phyloP scores from a whole-genome alignment of 495 filamentous ascomycete genomes.

The Cercophora samala region DNA sequence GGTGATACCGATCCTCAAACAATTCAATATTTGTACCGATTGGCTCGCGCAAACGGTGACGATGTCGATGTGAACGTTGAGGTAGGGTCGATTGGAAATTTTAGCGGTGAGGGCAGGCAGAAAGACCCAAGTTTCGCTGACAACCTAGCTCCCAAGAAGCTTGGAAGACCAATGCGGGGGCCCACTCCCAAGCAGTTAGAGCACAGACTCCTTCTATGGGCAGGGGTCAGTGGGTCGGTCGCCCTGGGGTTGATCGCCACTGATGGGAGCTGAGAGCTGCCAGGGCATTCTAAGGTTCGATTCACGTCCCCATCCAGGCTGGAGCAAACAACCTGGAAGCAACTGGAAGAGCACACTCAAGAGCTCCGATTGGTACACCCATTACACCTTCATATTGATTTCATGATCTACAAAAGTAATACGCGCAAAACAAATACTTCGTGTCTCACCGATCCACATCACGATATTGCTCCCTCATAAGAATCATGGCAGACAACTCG shows the following conservation, averaged over 20 bases:
- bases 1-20: background rate
- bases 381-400: background rate
- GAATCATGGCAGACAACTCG: background rate
- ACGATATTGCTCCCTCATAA: background rate
- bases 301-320: background rate
- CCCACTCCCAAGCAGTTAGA: background rate
- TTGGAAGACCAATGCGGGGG: background rate
- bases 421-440: background rate
- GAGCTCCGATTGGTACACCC: background rate
- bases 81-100: constrained; percentile 33
- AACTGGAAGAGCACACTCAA: background rate
- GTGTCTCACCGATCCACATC: background rate
- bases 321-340: background rate
- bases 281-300: background rate
- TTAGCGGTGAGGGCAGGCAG: constrained; percentile 45
- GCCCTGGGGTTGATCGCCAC: background rate
- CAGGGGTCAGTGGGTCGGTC: background rate
- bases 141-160: no score
- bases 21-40: background rate
- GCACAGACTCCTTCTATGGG: background rate
- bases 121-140: constrained; percentile 14
- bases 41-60: background rate
- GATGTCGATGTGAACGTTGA: background rate
- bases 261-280: background rate
- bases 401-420: background rate